phyloP scores from a whole-genome alignment of 208 protist species.

The Trypanosoma conorhini region DNA sequence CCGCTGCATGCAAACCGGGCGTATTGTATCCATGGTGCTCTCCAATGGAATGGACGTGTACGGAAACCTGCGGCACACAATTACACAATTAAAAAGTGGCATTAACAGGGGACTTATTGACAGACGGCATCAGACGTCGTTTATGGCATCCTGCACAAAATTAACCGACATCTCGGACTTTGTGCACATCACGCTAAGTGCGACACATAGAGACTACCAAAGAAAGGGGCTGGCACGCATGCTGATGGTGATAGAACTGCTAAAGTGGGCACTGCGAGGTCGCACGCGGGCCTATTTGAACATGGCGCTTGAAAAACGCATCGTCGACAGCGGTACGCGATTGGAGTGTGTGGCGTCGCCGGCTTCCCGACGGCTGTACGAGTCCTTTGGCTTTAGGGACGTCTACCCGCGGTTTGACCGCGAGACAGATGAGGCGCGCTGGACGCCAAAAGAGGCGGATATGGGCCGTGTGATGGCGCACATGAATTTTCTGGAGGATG shows the following conservation, averaged over 20 bases:
- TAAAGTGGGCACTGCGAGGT: slow-evolving; percentile 80
- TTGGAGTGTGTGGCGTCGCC: slow-evolving; percentile 62
- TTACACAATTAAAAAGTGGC: slow-evolving; percentile 76
- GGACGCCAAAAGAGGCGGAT: slow-evolving; percentile 80
- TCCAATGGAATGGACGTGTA: slow-evolving; percentile 86
- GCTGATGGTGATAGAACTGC: slow-evolving; percentile 72
- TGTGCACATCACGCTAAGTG: slow-evolving; percentile 84
- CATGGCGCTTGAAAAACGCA: slow-evolving; percentile 84
- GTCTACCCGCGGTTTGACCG: slow-evolving; percentile 78
- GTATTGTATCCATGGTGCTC: slow-evolving; percentile 63
- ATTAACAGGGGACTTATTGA: slow-evolving; percentile 51
- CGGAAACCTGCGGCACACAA: slow-evolving; percentile 68
- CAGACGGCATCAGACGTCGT: slow-evolving; percentile 30
- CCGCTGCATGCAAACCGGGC: slow-evolving; percentile 10
- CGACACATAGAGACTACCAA: slow-evolving; percentile 64
- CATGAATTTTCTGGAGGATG: slow-evolving; percentile 49
- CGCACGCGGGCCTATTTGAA: slow-evolving; percentile 73
- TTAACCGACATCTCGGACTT: slow-evolving; percentile 76
- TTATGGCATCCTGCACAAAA: slow-evolving; percentile 53
- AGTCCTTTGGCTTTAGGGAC: slow-evolving; percentile 72
- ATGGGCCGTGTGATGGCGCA: slow-evolving; percentile 85
- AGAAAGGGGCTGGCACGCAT: slow-evolving; percentile 56
- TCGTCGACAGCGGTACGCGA: slow-evolving; percentile 58
- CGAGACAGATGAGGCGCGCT: slow-evolving; percentile 58
- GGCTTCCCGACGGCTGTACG: slow-evolving; percentile 66